These are phyloP conservation scores for Yamadazyma philogaea DNA, from an alignment of 805 yeast genomes.

Conservation along the genomic window DNA sequence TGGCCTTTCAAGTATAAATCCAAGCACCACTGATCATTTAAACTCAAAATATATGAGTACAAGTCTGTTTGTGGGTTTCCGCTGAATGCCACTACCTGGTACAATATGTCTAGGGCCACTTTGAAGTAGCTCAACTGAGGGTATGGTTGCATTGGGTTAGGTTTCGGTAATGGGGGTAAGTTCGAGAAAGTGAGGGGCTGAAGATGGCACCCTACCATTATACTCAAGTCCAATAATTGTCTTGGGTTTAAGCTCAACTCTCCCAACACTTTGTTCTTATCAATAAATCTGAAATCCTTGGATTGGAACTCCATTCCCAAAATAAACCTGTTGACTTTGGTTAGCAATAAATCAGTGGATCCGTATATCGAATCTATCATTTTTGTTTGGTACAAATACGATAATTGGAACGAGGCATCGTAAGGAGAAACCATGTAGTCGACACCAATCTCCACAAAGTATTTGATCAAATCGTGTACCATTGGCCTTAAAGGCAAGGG, in stretches of 20 bases:
- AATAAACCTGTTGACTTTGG: constrained; percentile 65
- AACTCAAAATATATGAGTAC: constrained; percentile 46
- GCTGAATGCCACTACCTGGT: constrained; percentile 29
- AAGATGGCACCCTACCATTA: constrained; percentile 74
- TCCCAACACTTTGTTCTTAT: constrained; percentile 51
- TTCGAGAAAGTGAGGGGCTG: constrained; percentile 62
- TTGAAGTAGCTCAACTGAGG: constrained; percentile 41
- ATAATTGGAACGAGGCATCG: constrained; percentile 74
- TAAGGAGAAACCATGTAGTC: constrained; percentile 81
- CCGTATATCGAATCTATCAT: constrained; percentile 77
- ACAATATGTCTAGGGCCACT: constrained; percentile 38
- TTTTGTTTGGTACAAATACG: constrained; percentile 57
- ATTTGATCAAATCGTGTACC: constrained; percentile 52
- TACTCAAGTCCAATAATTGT: constrained; percentile 71
- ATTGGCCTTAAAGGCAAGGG: constrained; percentile 51
- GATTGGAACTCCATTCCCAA: constrained; percentile 64
- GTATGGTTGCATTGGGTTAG: constrained; percentile 37
- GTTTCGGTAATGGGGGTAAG: constrained; percentile 45
- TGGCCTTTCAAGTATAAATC: constrained; percentile 64
- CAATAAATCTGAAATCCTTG: constrained; percentile 66
- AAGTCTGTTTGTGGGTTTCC: constrained; percentile 24
- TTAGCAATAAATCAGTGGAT: constrained; percentile 73
- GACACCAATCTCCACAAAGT: constrained; percentile 52
- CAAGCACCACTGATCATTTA: constrained; percentile 45
- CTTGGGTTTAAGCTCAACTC: constrained; percentile 61